Evolutionary conservation across 495 filamentous ascomycete genomes (phyloP).

Genomic region (Trichocladium antarcticum): DNA sequence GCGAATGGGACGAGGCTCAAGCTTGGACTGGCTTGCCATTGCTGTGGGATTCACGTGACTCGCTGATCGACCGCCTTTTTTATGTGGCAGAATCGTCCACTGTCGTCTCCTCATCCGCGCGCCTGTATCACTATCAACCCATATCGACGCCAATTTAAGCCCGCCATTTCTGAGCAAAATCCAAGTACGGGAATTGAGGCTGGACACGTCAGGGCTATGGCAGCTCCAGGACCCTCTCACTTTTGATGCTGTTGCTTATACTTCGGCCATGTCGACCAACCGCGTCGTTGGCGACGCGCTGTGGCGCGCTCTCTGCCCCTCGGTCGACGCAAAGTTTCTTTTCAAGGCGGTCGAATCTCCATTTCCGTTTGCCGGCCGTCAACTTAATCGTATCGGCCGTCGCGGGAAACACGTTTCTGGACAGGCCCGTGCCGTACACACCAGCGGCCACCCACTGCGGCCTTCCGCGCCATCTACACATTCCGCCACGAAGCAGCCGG

Average conservation of each 20-base stretch:
- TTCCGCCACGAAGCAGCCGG: background rate
- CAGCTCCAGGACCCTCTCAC: too few relatives aligned
- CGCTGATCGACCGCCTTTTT: background rate
- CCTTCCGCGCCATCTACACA: background rate
- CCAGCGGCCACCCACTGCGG: background rate
- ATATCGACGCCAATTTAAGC: too few relatives aligned
- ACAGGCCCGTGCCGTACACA: background rate
- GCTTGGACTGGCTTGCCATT: background rate
- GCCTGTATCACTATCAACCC: background rate
- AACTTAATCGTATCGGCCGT: background rate
- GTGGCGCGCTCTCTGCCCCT: constrained; percentile 58
- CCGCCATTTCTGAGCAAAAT: too few relatives aligned
- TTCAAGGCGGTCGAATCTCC: constrained; percentile 13
- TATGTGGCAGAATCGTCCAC: constrained; percentile 5
- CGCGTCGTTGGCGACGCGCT: constrained; percentile 48
- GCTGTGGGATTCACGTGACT: constrained; percentile 1
- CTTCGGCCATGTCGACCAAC: constrained; percentile 25
- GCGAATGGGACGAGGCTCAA: background rate
- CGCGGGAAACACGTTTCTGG: background rate
- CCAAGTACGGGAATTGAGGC: too few relatives aligned
- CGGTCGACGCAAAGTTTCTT: constrained; percentile 33
- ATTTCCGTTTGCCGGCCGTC: background rate
- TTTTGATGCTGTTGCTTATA: too few relatives aligned
- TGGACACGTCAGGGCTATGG: too few relatives aligned
- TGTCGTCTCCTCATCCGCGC: background rate